These are phyloP conservation scores for Solanum lignicaule DNA, from an alignment of 257 asterid genomes.

Conservation along the genomic window DNA sequence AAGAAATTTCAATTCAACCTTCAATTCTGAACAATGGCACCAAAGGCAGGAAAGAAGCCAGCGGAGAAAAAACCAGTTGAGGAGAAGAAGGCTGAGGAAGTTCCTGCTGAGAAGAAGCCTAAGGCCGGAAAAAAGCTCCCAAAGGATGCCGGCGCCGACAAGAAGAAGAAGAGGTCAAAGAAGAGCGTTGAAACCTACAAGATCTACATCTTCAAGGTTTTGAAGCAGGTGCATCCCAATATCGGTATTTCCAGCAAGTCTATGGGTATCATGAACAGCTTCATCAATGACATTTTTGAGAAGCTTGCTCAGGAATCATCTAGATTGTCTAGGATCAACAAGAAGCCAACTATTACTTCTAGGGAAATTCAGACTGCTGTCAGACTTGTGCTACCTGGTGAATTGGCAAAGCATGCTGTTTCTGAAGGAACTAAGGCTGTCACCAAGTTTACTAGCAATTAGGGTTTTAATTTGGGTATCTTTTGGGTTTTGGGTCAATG, in stretches of 20 bases:
- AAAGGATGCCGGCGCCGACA: background rate
- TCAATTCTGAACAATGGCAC: background rate
- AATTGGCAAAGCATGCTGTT: background rate
- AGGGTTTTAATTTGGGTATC: background rate
- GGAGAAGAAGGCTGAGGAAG: background rate
- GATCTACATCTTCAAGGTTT: background rate
- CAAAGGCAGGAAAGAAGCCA: background rate
- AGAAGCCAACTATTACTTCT: background rate
- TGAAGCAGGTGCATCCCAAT: background rate
- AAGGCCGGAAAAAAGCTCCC: background rate
- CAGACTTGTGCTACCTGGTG: background rate
- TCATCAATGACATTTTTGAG: background rate
- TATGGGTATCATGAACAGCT: background rate
- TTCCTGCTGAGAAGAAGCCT: background rate
- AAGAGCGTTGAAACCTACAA: background rate
- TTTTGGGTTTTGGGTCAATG: background rate
- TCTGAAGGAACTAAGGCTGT: background rate
- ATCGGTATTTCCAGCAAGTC: background rate
- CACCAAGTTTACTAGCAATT: background rate
- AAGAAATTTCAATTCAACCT: background rate
- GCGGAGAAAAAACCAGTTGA: background rate
- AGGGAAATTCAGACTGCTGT: background rate
- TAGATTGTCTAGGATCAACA: background rate
- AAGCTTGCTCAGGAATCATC: background rate
- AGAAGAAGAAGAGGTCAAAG: background rate